Conservation (phyloP, 257 asterid species). For the Solanum boliviense region DNA sequence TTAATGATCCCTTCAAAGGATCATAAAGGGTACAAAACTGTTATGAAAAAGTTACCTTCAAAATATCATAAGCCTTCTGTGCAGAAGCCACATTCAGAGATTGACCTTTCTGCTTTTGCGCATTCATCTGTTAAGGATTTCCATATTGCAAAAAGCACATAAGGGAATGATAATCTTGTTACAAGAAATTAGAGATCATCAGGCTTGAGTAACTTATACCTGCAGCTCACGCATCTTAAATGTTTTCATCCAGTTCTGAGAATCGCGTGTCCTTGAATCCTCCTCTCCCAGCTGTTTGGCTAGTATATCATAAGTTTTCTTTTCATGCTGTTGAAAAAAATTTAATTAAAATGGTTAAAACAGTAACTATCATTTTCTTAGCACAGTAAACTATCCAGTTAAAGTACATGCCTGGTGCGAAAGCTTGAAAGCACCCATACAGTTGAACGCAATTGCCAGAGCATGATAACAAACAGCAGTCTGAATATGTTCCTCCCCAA, state of each 20-base stretch:
- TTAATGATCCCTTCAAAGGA: neutral
- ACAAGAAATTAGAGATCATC: neutral
- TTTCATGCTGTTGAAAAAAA: conserved; percentile 63
- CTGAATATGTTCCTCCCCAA: conserved; percentile 92
- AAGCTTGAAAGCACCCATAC: conserved; percentile 87
- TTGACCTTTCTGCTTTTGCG: conserved; percentile 88
- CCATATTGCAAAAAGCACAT: neutral
- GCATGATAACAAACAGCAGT: conserved; percentile 99
- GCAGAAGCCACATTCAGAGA: conserved; percentile 60
- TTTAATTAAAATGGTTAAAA: neutral
- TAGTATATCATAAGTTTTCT: conserved; percentile 86
- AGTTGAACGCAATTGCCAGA: conserved; percentile 80
- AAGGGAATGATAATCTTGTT: neutral
- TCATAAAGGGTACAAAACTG: neutral
- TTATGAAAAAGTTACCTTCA: conserved; percentile 40
- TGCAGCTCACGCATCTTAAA: conserved; percentile 83
- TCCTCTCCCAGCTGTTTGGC: conserved; percentile 95
- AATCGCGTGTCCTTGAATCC: conserved; percentile 83
- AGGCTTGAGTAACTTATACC: conserved; percentile 20
- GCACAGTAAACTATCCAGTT: neutral
- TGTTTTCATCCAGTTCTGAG: conserved; percentile 86
- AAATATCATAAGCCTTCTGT: conserved; percentile 67
- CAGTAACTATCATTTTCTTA: neutral
- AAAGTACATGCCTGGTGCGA: conserved; percentile 60
- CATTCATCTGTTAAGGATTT: conserved; percentile 40